Conservation (phyloP, 2,329 filamentous ascomycete genomes). For the Fusarium denticulatum region DNA sequence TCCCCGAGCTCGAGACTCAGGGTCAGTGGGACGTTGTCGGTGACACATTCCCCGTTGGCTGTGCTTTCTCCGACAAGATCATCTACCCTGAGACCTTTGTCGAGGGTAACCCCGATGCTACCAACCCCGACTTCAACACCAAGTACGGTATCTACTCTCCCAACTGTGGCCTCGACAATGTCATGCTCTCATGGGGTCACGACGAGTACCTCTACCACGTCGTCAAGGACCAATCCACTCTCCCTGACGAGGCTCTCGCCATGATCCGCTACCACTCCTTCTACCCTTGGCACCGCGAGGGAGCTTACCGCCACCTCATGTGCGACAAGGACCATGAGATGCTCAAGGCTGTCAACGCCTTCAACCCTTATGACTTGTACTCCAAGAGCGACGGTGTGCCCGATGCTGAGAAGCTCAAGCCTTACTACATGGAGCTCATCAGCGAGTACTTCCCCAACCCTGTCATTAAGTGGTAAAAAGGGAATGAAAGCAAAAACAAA, state of each 20-base stretch:
- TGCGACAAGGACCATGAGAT: slow-evolving; percentile 81
- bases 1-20: slow-evolving; percentile 69
- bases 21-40: slow-evolving; percentile 96
- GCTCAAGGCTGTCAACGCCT: slow-evolving; percentile 82
- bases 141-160: slow-evolving; percentile 82
- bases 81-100: slow-evolving; percentile 82
- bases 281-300: slow-evolving; percentile 89
- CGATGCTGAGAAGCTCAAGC: slow-evolving; percentile 78
- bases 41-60: slow-evolving; percentile 83
- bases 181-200: slow-evolving; percentile 92
- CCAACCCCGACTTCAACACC: slow-evolving; percentile 77
- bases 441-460: slow-evolving; percentile 55
- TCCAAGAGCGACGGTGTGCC: slow-evolving; percentile 89
- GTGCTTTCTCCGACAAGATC: slow-evolving; percentile 77
- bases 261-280: slow-evolving; percentile 96
- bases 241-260: slow-evolving; percentile 84
- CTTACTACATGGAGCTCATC: slow-evolving; percentile 56
- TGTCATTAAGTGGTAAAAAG: slow-evolving; percentile 52
- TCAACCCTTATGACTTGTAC: slow-evolving; percentile 93
- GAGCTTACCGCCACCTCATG: slow-evolving; percentile 86
- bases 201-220: slow-evolving; percentile 91
- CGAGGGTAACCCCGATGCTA: slow-evolving; percentile 76
- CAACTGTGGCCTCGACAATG: slow-evolving; percentile 83
- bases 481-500: background rate
- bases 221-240: slow-evolving; percentile 80